Base-by-base conservation (phyloP, 768 basidiomycete species). In the Paxillus rubicundulus region DNA sequence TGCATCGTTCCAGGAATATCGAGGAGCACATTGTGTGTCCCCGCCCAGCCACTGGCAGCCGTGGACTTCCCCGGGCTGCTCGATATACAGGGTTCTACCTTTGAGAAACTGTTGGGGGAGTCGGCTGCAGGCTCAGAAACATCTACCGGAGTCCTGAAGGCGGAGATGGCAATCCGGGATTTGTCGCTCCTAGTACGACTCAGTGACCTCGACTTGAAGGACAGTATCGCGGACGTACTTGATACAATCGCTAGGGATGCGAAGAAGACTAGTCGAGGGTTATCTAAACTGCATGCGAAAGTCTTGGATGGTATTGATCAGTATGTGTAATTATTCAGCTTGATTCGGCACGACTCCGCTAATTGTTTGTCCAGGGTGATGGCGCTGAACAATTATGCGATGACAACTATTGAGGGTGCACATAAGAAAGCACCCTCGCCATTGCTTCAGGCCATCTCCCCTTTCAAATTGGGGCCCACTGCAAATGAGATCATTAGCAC, bases 241-340 rank as follows among this genome's bases (percentile, higher is more conserved):
- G 56, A 54, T 12, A 75, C 72, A 2, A 88, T 91, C 60, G 78
- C 82, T 2, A 65, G 68, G 7, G 82, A 85, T 57, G 86, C 89
- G 1, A 82, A 79, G 69, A 77, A 70, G 53, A 76, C 84, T 1
- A 81, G 82, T 3, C 70, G 79, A 30, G 80, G 81, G 28, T 64
- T 92, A 50, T 82, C 83, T 59, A 82, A 71, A 61, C 71, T 92
- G 38, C 78, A 79, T 33, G 72, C 89, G 2, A 87, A 77, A 61
- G 79, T 90, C n/a, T 77, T 80, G 33, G 86, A 87, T 32, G 81
- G 87, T 0, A 84, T 91, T 2, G 89, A 92, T 55, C 82, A 72
- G 89, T 88, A 50, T 62, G 83, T 69, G 1, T 16, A 10, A 18
- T 1, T 37, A 36, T 42, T 27, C 49, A 10, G 20, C 13, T n/a